Evolutionary conservation across 805 yeast genomes (phyloP), one percentile per base, ranked within the genome.

Genomic region (Metschnikowia rubicola): DNA sequence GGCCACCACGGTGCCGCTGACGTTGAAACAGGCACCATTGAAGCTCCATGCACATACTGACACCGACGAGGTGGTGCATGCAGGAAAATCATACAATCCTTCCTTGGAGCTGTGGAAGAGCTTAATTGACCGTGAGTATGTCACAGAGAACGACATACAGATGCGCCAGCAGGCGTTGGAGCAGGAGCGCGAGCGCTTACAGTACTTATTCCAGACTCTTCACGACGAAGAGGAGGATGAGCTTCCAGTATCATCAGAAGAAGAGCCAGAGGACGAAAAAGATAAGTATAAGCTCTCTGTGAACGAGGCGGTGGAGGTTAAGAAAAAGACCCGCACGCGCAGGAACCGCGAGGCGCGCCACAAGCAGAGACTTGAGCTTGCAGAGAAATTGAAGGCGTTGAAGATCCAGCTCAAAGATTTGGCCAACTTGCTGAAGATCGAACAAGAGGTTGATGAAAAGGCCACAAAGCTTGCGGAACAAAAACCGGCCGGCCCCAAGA

Each of bases 41-140:
- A 57, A 58, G 36, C 78, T 88, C 13, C 75, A n/a, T 21, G 58
- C 68, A 39, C 82, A 74, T 15, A 64, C 56, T 2, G 47, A 54
- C 11, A 57, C 60, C 9, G 58, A 60, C 35, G 42, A 39, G 36
- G 35, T 82, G 3, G 90, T 96, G 10, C 84, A 84, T 57, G 94
- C 84, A 2, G 98, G 98, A 46, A 87, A 86, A 64, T 91, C 98
- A 2, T 94, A 89, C 62, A 94, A 94, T 62, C 99, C 99, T 26
- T 77, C 92, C 10, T 72, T 83, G 53, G 86, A 84, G 46, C 80
- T 86, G 28, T 94, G 99, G 99, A 81, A 81, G 57, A 67, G 65
- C 15, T 74, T 91, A 56, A 79, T 94, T 43, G 71, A 79, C 44
- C 70, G 74, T 44, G 97, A 90, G 66, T 84, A 75, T 56, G 74